Percentiles rank a stretch among this genome's conserved stretches.
phyloP scores from a whole-genome alignment of 2,329 filamentous ascomycete species.

The Periconia digitata region DNA sequence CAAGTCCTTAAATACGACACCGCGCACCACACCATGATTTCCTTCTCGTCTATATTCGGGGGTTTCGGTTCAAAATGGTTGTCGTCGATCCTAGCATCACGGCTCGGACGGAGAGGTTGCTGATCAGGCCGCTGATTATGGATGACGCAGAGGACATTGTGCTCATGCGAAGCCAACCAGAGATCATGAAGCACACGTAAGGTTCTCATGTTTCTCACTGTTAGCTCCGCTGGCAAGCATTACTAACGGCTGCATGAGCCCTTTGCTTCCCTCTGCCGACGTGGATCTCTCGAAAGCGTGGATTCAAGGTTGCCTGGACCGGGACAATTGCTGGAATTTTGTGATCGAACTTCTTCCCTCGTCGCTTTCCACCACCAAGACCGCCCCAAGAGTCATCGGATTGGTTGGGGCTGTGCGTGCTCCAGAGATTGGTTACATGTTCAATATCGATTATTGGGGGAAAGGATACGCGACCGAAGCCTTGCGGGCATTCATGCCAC shows the following conservation, averaged over 20 bases:
- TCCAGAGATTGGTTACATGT: constrained; percentile 48
- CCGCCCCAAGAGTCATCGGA: constrained; percentile 41
- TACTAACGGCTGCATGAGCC: constrained; percentile 41
- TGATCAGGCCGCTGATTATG: constrained; percentile 54
- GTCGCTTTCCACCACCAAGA: neutral
- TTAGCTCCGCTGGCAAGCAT: neutral
- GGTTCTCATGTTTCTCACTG: neutral
- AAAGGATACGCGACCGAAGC: constrained; percentile 50
- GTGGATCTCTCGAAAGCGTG: constrained; percentile 36
- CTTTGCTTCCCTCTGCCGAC: constrained; percentile 55
- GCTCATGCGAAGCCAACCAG: constrained; percentile 57
- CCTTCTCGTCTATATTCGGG: constrained; percentile 2
- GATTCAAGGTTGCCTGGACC: constrained; percentile 42
- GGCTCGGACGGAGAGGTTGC: constrained; percentile 54
- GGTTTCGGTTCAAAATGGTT: constrained; percentile 28
- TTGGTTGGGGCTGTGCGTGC: constrained; percentile 46
- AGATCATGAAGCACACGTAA: constrained; percentile 65
- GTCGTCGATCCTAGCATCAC: constrained; percentile 33
- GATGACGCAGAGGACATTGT: constrained; percentile 56
- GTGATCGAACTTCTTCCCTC: constrained; percentile 52
- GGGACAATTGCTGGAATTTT: constrained; percentile 56
- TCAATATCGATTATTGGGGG: constrained; percentile 43
- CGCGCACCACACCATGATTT: constrained; percentile 31
- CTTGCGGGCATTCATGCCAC: constrained; percentile 43
- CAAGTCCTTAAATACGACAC: constrained; percentile 14